Conservation (phyloP, 2,329 filamentous ascomycete genomes). For the Fusarium palustre region DNA sequence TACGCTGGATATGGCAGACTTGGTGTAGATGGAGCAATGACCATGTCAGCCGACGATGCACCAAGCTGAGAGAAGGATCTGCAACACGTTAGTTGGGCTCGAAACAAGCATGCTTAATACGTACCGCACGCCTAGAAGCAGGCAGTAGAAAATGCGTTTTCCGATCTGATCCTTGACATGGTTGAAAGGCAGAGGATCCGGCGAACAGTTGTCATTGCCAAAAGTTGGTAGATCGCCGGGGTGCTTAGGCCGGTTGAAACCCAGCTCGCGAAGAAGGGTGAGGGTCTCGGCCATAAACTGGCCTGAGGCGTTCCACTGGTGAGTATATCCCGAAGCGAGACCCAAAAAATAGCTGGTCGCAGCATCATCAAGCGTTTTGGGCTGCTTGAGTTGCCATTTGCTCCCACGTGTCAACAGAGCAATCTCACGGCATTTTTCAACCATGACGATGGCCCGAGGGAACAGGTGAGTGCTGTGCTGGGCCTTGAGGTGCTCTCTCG, state of each 20-base stretch:
- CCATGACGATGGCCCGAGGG: slow-evolving; percentile 75
- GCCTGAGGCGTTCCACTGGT: slow-evolving; percentile 74
- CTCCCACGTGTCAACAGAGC: slow-evolving; percentile 75
- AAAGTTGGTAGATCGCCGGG: slow-evolving; percentile 55
- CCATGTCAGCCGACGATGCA: slow-evolving; percentile 75
- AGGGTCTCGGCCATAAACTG: slow-evolving; percentile 80
- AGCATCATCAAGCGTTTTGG: slow-evolving; percentile 65
- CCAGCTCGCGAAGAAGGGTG: slow-evolving; percentile 75
- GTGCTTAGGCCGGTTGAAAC: slow-evolving; percentile 69
- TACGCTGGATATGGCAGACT: slow-evolving; percentile 82
- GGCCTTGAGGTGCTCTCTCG: slow-evolving; percentile 74
- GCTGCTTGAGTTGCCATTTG: slow-evolving; percentile 60
- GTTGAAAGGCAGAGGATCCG: slow-evolving; percentile 66
- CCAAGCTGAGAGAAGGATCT: slow-evolving; percentile 84
- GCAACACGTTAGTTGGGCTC: slow-evolving; percentile 26
- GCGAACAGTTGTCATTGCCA: slow-evolving; percentile 55
- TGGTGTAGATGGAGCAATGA: slow-evolving; percentile 80
- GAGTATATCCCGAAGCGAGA: slow-evolving; percentile 73
- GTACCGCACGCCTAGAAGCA: slow-evolving; percentile 78
- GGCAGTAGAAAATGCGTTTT: slow-evolving; percentile 86
- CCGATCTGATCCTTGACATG: slow-evolving; percentile 79
- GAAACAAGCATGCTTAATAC: slow-evolving; percentile 23
- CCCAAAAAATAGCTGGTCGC: slow-evolving; percentile 82
- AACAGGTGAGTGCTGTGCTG: slow-evolving; percentile 74
- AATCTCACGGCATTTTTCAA: slow-evolving; percentile 77